Evolutionary conservation across 2,329 filamentous ascomycete species (phyloP), one percentile per base, ranked within the genome.

Genomic region (Aspergillus sp.): DNA sequence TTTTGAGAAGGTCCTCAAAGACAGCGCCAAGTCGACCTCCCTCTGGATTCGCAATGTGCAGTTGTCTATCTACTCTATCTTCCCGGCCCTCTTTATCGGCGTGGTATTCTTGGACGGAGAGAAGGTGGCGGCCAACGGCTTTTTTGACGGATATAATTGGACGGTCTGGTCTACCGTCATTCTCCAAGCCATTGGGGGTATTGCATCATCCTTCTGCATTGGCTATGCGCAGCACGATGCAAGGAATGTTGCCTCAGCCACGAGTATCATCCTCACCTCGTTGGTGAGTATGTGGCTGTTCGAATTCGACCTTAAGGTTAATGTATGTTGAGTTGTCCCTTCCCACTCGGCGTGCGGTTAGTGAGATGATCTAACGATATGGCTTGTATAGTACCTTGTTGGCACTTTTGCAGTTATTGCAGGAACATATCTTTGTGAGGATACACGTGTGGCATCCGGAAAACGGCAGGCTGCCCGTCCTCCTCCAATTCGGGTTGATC

Each of bases 11-110:
- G 85, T 96, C 3, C 78, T 97, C 50, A 96, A 95, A 70, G 88
- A 96, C 59, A 88, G 88, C n/a, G 80, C 83, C 0, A 80, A 81
- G 2, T 81, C 85, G 45, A 86, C 86, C 5, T 93, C 90, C 0
- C 80, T 97, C 13, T 99, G 94, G 94, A 86, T 94, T 41, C 86
- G 94, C 56, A 99, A 97, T 68, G 88, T 96, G 44, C 94, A 99
- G 71, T 78, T 99, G 20, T 92, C 91, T 1, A 89, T 96, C 66
- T 99, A 96, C 75, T 96, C 92, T 1, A 78, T 97, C 1, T 93
- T 96, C 63, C 90, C 93, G 0, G 89, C 92, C 1, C 78, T 96
- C 0, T 84, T 97, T 52, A 80, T 95, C 48, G 94, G 93, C 1
- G 87, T 97, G 5, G 74, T 95, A 2, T 89, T 89, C 74, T 89